Evolutionary conservation across 2,329 filamentous ascomycete genomes (phyloP).

Genomic region (Fusarium verticillioides): DNA sequence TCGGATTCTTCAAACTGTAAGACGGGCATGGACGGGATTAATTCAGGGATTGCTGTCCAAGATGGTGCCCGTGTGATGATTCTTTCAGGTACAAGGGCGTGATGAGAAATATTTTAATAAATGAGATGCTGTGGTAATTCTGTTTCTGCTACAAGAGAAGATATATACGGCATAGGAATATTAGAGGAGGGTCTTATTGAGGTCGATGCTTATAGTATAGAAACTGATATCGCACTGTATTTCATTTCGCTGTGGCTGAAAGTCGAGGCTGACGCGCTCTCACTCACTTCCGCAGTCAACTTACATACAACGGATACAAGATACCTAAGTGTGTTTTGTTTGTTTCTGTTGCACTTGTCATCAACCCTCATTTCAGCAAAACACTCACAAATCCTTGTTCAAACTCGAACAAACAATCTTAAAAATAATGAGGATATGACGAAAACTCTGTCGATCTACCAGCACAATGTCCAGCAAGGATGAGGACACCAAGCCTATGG

Average conservation of each 20-base stretch:
- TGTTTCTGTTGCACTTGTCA: background rate
- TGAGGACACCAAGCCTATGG: constrained; percentile 41
- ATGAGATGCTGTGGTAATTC: background rate
- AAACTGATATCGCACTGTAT: background rate
- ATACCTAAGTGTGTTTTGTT: background rate
- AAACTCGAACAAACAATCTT: too few species aligned
- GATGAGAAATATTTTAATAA: background rate
- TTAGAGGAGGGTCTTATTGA: background rate
- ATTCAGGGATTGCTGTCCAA: background rate
- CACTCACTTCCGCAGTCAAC: constrained; percentile 1
- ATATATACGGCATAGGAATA: background rate
- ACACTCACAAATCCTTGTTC: background rate
- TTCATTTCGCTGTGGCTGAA: constrained; percentile 9
- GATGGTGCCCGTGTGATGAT: background rate
- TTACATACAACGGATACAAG: constrained; percentile 4
- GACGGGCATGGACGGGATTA: background rate
- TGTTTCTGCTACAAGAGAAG: too few species aligned
- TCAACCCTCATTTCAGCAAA: background rate
- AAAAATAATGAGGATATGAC: constrained; percentile 10
- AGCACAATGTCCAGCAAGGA: constrained; percentile 45
- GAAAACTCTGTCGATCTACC: constrained; percentile 2
- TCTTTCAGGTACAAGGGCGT: background rate
- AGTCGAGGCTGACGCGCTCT: constrained; percentile 2
- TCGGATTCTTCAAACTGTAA: background rate
- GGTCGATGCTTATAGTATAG: background rate